Conservation (phyloP, 768 basidiomycete species). For the Crucibulum laeve region DNA sequence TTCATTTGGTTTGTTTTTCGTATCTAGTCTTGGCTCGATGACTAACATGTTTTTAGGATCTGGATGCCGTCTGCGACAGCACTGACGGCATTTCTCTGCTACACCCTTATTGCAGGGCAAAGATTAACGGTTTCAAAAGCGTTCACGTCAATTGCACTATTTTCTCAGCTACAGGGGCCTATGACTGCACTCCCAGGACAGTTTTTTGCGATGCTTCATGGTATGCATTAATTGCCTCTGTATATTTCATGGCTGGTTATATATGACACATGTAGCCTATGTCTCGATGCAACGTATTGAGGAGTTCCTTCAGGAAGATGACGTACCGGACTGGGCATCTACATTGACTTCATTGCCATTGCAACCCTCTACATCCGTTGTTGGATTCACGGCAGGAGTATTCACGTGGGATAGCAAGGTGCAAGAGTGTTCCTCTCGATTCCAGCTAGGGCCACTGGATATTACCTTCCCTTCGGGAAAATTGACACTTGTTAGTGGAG, state of each 20-base stretch:
- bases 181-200: conserved; percentile 63
- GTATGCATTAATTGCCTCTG: conserved; percentile 20
- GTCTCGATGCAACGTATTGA: conserved; percentile 84
- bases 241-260: conserved; percentile 2
- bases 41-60: conserved; percentile 36
- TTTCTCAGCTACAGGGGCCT: conserved; percentile 65
- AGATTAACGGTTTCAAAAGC: conserved; percentile 74
- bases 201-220: conserved; percentile 60
- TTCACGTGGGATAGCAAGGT: conserved; percentile 53
- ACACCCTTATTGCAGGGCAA: conserved; percentile 61
- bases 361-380: conserved; percentile 15
- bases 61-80: conserved; percentile 74
- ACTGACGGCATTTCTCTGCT: conserved; percentile 58
- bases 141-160: conserved; percentile 76
- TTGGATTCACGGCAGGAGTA: conserved; percentile 51
- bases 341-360: conserved; percentile 39
- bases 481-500: conserved; percentile 57
- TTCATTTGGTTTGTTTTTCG: conserved; percentile 57
- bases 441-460: conserved; percentile 54
- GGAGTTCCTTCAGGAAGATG: conserved; percentile 63
- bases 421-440: conserved; percentile 28
- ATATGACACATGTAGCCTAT: conserved; percentile 38
- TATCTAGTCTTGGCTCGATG: not conserved
- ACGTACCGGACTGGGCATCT: conserved; percentile 78
- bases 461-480: conserved; percentile 54